Percentiles rank a stretch among this genome's conserved stretches.
Evolutionary conservation across 2,329 filamentous ascomycete genomes (phyloP).

Genomic region (Dothideomycetes sp.): DNA sequence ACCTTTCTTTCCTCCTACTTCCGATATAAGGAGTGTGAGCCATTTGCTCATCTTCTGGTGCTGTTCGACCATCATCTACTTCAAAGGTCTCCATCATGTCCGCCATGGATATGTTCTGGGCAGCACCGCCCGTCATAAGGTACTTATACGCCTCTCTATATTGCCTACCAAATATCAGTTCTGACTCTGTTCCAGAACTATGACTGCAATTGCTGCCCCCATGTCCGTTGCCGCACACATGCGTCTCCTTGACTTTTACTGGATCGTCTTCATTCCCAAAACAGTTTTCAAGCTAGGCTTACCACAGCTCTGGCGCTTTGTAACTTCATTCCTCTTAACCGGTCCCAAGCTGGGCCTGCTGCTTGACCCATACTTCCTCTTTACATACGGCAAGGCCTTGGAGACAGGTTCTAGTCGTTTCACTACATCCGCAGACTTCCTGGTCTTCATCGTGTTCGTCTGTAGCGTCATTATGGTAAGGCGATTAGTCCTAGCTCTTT

Average conservation of each 20-base stretch:
- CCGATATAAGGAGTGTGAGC: no score
- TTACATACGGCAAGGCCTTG: slow-evolving; percentile 63
- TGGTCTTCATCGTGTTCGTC: slow-evolving; percentile 71
- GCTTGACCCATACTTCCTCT: slow-evolving; percentile 69
- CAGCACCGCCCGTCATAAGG: slow-evolving; percentile 56
- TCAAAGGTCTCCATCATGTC: slow-evolving; percentile 12
- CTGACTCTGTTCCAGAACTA: slow-evolving; percentile 50
- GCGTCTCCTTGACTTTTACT: slow-evolving; percentile 35
- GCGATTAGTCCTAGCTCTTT: slow-evolving; percentile 20
- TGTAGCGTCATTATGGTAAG: slow-evolving; percentile 67
- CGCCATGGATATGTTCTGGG: slow-evolving; percentile 48
- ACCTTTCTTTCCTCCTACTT: no score
- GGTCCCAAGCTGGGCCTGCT: slow-evolving; percentile 46
- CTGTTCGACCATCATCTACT: background rate
- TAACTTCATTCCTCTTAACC: slow-evolving; percentile 49
- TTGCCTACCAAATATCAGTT: slow-evolving; percentile 14
- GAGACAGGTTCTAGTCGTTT: slow-evolving; percentile 66
- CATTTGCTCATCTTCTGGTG: background rate
- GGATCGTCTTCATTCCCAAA: slow-evolving; percentile 44
- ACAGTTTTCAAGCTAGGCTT: slow-evolving; percentile 37
- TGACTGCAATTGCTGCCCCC: slow-evolving; percentile 53
- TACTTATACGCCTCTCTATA: slow-evolving; percentile 26
- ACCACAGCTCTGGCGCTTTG: slow-evolving; percentile 49
- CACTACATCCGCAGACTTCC: slow-evolving; percentile 61
- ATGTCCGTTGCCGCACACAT: slow-evolving; percentile 52